Percentiles rank a stretch among this genome's conserved stretches.
Evolutionary conservation across 345 rosid genomes (phyloP).

Genomic region (Brassica cretica): DNA sequence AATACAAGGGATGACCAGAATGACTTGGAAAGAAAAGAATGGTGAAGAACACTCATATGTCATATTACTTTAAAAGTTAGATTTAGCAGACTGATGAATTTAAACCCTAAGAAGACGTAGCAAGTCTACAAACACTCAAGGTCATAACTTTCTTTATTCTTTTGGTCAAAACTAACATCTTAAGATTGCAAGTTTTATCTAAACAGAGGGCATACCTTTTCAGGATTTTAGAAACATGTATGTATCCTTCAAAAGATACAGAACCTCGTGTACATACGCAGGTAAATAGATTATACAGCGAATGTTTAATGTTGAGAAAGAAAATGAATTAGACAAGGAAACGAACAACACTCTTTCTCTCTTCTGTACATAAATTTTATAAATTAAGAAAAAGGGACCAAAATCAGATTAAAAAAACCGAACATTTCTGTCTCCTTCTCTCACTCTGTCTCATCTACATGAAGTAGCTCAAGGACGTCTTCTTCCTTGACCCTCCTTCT

Average conservation of each 20-base stretch:
- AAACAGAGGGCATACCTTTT: not conserved
- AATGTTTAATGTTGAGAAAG: constrained; percentile 31
- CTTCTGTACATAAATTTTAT: constrained; percentile 23
- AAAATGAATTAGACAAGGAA: constrained; percentile 36
- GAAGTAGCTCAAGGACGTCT: constrained; percentile 82
- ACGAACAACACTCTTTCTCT: constrained; percentile 26
- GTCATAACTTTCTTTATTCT: not conserved
- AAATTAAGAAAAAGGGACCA: not conserved
- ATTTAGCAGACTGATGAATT: not conserved
- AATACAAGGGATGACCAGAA: not conserved
- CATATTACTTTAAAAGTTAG: not conserved
- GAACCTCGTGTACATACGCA: constrained; percentile 12
- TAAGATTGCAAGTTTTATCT: not conserved
- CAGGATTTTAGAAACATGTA: not conserved
- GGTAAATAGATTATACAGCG: constrained; percentile 30
- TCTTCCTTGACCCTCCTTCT: constrained; percentile 97
- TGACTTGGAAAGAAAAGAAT: not conserved
- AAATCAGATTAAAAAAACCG: constrained; percentile 27
- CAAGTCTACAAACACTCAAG: not conserved
- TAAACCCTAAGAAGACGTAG: not conserved
- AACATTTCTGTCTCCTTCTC: constrained; percentile 12
- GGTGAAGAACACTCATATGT: not conserved
- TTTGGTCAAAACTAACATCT: not conserved
- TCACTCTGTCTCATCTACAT: constrained; percentile 57
- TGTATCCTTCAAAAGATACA: not conserved